Percentiles rank a stretch among this genome's conserved stretches.
Evolutionary conservation across 192 early-diverging fungal genomes (phyloP).

Genomic region (Coemansia sp.): DNA sequence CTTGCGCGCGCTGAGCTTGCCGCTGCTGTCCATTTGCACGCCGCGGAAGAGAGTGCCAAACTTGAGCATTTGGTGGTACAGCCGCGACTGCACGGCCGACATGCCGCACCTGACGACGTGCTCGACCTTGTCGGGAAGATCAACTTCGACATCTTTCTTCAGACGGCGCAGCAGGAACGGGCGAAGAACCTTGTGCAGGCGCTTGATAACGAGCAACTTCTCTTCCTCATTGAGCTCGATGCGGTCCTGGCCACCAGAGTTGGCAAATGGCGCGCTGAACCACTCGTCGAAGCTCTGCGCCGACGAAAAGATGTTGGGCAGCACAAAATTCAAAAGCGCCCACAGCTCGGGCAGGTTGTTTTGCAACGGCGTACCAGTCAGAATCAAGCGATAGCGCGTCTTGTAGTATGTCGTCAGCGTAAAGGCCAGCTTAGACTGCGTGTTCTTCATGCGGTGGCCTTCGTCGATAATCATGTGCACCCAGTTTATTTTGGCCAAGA

Average conservation of each 20-base stretch:
- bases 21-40: constrained; percentile 21
- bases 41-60: constrained; percentile 71
- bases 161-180: constrained; percentile 95
- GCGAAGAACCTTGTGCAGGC: constrained; percentile 95
- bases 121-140: constrained; percentile 97
- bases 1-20: constrained; percentile 52
- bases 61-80: constrained; percentile 88
- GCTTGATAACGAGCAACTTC: constrained; percentile 89
- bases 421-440: constrained; percentile 79
- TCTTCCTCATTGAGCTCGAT: constrained; percentile 99
- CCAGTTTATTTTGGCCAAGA: constrained; percentile 93
- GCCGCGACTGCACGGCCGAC: constrained; percentile 78
- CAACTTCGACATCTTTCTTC: constrained; percentile 98
- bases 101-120: constrained; percentile 89
- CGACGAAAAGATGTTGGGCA: constrained; percentile 96
- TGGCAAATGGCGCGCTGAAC: constrained; percentile 96
- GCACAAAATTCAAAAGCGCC: constrained; percentile 94
- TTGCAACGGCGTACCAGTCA: constrained; percentile 98
- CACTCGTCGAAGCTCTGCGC: constrained; percentile 98
- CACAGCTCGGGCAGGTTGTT: constrained; percentile 98
- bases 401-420: constrained; percentile 88
- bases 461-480: constrained; percentile 99
- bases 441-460: constrained; percentile 99
- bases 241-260: constrained; percentile 77
- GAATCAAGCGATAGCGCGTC: constrained; percentile 88